Conservation (phyloP, 2,329 filamentous ascomycete species). For the Diaporthe vaccinii region DNA sequence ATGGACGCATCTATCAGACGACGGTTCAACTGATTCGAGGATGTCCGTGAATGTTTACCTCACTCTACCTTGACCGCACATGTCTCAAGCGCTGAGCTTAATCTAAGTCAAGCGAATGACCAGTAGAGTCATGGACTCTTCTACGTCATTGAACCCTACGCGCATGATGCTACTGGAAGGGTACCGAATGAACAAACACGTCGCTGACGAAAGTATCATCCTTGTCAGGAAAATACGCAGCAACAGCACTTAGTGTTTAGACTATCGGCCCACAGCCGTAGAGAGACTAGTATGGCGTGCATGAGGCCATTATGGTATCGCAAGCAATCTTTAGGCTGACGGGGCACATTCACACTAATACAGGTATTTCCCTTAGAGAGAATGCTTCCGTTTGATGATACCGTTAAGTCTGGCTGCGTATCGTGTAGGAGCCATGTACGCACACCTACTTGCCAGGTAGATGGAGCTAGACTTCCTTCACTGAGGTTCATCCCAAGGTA, state of each 20-base stretch:
- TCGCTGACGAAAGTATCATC: background rate
- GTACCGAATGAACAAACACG: background rate
- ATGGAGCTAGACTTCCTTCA: background rate
- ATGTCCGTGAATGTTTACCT: background rate
- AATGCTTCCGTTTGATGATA: no score
- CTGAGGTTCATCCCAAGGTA: background rate
- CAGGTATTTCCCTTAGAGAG: background rate
- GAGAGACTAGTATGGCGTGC: background rate
- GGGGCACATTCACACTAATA: background rate
- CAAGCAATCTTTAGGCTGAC: no score
- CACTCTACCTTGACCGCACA: background rate
- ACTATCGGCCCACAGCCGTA: background rate
- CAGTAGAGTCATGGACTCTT: slow-evolving; percentile 12
- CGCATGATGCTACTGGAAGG: background rate
- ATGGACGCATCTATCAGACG: background rate
- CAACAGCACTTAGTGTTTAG: background rate
- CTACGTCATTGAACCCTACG: slow-evolving; percentile 5
- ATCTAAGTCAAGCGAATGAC: background rate
- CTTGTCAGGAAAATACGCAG: background rate
- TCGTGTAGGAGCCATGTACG: no score
- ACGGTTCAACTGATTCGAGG: background rate
- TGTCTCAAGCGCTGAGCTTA: slow-evolving; percentile 11
- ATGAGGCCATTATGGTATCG: background rate
- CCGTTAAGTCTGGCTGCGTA: background rate
- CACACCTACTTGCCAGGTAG: no score